Evolutionary conservation across 1,284 basidiomycete genomes (phyloP).

Genomic region (Melampsora americana): DNA sequence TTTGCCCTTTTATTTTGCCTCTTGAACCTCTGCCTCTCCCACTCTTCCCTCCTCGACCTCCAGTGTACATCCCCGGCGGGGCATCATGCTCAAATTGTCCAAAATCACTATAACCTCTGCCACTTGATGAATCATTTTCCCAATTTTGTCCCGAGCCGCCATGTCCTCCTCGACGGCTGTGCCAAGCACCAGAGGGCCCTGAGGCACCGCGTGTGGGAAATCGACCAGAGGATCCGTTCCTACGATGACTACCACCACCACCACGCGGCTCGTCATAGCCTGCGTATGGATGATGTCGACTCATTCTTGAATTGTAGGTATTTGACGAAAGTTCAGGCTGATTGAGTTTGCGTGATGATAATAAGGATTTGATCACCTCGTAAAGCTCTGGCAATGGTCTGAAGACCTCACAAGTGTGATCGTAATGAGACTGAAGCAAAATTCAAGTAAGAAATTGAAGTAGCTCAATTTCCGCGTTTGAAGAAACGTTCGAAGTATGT

Average conservation of each 20-base stretch:
- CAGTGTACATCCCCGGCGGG: not conserved
- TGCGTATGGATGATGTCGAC: conserved; percentile 79
- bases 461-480: too few relatives aligned
- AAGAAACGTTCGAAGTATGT: too few relatives aligned
- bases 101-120: not conserved
- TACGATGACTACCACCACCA: conserved; percentile 48
- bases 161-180: conserved; percentile 1
- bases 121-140: not conserved
- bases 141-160: not conserved
- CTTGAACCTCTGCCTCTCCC: not conserved
- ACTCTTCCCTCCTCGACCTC: conserved; percentile 5
- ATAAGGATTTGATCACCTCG: too few relatives aligned
- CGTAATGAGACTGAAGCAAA: too few relatives aligned
- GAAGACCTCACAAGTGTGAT: too few relatives aligned
- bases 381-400: too few relatives aligned
- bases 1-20: not conserved
- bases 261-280: conserved; percentile 63
- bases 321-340: too few relatives aligned
- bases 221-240: conserved; percentile 9
- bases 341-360: too few relatives aligned
- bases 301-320: conserved; percentile 59
- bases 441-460: too few relatives aligned
- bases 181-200: not conserved
- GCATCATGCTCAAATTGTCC: not conserved
- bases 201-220: not conserved